A percentile compares a stretch with the other conserved stretches of the same genome.
These are phyloP conservation scores for Globisporangium orthogonon DNA, from an alignment of 352 stramenopile species.

Conservation along the genomic window DNA sequence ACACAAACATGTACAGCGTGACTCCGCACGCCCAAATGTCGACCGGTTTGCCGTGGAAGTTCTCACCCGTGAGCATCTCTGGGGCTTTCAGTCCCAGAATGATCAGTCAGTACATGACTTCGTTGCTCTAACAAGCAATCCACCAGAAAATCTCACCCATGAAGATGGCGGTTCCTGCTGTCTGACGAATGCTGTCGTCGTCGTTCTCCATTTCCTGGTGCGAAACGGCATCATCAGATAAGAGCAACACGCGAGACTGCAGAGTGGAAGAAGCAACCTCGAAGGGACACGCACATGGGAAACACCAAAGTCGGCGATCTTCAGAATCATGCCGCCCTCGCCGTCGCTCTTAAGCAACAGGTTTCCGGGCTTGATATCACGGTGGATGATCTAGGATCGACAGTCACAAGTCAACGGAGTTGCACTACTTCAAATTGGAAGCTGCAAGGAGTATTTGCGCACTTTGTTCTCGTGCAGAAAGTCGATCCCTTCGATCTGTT, in stretches of 20 bases:
- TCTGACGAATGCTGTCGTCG: constrained; percentile 67
- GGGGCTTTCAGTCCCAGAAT: constrained; percentile 23
- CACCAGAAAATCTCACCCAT: constrained; percentile 25
- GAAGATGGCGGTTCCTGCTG: constrained; percentile 71
- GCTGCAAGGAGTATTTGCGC: neutral
- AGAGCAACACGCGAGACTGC: neutral
- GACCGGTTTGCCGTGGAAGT: constrained; percentile 67
- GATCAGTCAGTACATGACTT: neutral
- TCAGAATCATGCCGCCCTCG: constrained; percentile 59
- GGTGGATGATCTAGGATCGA: constrained; percentile 60
- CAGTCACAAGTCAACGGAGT: neutral
- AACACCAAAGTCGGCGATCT: constrained; percentile 78
- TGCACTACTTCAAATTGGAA: neutral
- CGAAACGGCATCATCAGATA: neutral
- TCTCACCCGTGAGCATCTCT: constrained; percentile 76
- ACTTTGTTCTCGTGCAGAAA: constrained; percentile 83
- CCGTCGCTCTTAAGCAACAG: constrained; percentile 56
- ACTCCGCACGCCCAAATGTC: constrained; percentile 96
- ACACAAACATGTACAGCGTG: constrained; percentile 96
- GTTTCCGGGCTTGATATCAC: constrained; percentile 79
- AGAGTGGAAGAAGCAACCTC: neutral
- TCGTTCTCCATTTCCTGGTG: constrained; percentile 64
- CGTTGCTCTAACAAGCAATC: neutral
- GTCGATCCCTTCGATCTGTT: constrained; percentile 75
- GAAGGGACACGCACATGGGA: constrained; percentile 40